These are phyloP conservation scores for Paraphoma chrysanthemicola DNA, from an alignment of 2,329 filamentous ascomycete species.

Conservation along the genomic window DNA sequence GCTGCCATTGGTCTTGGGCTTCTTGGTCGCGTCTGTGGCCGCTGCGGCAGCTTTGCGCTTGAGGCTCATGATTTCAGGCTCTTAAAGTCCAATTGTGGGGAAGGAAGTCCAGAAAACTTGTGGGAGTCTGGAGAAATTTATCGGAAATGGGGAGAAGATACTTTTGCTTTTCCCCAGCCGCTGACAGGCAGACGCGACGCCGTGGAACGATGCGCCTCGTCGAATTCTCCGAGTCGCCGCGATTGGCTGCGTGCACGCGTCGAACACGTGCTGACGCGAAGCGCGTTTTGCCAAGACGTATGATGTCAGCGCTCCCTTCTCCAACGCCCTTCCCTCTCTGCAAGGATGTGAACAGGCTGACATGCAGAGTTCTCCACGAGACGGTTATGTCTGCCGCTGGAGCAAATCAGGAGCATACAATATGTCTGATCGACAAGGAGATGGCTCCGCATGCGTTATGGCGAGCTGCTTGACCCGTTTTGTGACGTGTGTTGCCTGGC, in stretches of 20 bases:
- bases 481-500: constrained; percentile 24
- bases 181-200: constrained; percentile 15
- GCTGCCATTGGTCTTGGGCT: constrained; percentile 68
- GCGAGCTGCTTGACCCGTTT: constrained; percentile 9
- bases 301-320: constrained; percentile 24
- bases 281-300: constrained; percentile 10
- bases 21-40: constrained; percentile 55
- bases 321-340: neutral
- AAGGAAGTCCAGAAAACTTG: neutral
- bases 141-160: neutral
- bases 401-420: constrained; percentile 11
- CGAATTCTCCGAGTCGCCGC: constrained; percentile 1
- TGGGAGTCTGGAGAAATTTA: neutral
- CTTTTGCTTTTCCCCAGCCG: constrained; percentile 15
- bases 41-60: constrained; percentile 59
- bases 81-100: neutral
- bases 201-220: constrained; percentile 14
- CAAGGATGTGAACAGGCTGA: constrained; percentile 29
- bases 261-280: constrained; percentile 17
- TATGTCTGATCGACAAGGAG: constrained; percentile 11
- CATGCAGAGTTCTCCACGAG: neutral
- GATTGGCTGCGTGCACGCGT: constrained; percentile 17
- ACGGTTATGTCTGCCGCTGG: neutral
- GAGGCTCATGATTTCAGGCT: constrained; percentile 51
- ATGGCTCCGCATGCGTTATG: neutral